Base-by-base conservation (phyloP, 768 basidiomycete genomes). In the Lactarius akahatsu region DNA sequence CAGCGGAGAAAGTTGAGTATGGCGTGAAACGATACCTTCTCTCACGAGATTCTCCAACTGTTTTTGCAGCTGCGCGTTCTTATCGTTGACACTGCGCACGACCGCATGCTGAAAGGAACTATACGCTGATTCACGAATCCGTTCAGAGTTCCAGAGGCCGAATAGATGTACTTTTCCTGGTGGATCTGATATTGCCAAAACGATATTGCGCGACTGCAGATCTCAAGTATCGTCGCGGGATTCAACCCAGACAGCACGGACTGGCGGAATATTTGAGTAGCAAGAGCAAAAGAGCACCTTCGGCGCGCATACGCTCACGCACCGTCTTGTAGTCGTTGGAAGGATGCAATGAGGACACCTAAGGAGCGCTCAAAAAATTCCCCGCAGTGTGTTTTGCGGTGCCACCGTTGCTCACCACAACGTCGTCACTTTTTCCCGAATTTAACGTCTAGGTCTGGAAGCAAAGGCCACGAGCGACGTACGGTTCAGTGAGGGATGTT, bases 291-390 rank as follows among this genome's bases (percentile, higher is more conserved):
- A 74, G 78, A 6, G 13, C 26, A 23, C 20, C 23, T 26, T 26
- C 41, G 32, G 32, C 26, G 76, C 78, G 82, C 80, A 80, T 76
- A 62, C 66, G 67, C 62, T 70, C 30, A 58, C 80, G 73, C 73
- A 90, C 92, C 58, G 92, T 94, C 79, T 94, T 94, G 77, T 94
- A 94, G 76, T 94, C 92, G 73, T 94, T 94, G 4, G 91, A 87
- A 0, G 92, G 92, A 71, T 90, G 89, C 20, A 94, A 77, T 2
- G 90, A 91, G 77, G 88, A 91, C 32, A 92, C 86, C 90, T 92
- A 69, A 20, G 10, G 40, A 57, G 18, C 34, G 18, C 64, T 68
- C 55, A 34, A 28, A n/a, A 32, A 6, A 71, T 62, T 36, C 26
- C 8, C 38, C 32, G 26, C 45, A 45, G 23, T 59, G 23, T 34